Percentiles rank a stretch among this genome's conserved stretches.
These are phyloP conservation scores for Corylus avellana DNA, from an alignment of 306 rosid genomes.

Conservation along the genomic window DNA sequence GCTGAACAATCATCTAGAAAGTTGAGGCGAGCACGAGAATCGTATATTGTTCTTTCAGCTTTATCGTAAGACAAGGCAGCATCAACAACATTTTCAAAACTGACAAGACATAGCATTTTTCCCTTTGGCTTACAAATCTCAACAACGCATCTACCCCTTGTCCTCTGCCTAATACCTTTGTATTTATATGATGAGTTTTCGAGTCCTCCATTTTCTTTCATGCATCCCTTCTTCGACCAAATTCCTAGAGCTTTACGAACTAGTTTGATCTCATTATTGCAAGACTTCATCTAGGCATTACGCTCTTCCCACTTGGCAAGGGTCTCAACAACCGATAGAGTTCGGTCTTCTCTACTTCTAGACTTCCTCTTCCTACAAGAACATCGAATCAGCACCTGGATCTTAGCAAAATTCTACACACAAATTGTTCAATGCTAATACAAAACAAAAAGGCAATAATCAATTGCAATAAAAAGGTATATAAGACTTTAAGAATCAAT, in stretches of 20 bases:
- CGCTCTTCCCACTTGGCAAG: slow-evolving; percentile 71
- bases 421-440: too few species aligned
- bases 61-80: slow-evolving; percentile 84
- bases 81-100: slow-evolving; percentile 62
- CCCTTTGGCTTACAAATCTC: slow-evolving; percentile 89
- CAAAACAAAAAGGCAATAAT: too few species aligned
- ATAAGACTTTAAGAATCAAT: too few species aligned
- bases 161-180: slow-evolving; percentile 95
- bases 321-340: slow-evolving; percentile 62
- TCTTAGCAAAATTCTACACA: too few species aligned
- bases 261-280: slow-evolving; percentile 30
- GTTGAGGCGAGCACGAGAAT: slow-evolving; percentile 71
- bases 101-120: slow-evolving; percentile 77
- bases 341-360: slow-evolving; percentile 54
- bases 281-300: slow-evolving; percentile 39
- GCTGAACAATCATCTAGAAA: slow-evolving; percentile 48
- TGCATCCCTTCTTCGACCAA: slow-evolving; percentile 98
- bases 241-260: slow-evolving; percentile 62
- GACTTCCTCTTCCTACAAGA: slow-evolving; percentile 71
- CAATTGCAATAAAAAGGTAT: too few species aligned
- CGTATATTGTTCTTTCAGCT: slow-evolving; percentile 92
- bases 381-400: slow-evolving; percentile 4
- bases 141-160: slow-evolving; percentile 98
- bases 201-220: slow-evolving; percentile 99
- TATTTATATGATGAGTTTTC: slow-evolving; percentile 66